Evolutionary conservation across 75 land plant genomes (phyloP), one percentile per base, ranked within the genome.

Genomic region (Larix kaempferi): DNA sequence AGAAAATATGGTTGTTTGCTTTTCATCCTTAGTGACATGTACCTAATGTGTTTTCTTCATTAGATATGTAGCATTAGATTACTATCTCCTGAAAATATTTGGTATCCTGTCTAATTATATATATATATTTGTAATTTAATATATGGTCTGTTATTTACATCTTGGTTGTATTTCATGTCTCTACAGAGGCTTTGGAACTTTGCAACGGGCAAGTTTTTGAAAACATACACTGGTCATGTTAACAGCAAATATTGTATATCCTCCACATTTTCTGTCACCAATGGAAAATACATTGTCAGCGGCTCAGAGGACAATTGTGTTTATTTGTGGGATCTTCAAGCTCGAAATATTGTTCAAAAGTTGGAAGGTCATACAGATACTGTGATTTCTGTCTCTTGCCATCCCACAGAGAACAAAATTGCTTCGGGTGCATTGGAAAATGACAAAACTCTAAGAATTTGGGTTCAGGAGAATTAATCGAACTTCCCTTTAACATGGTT

Each of bases 231-330:
- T 15, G 90, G 90, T 21, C 90, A 87, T 73, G 69, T 61, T 17
- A 89, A 89, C 80, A 78, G 26, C 61, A 84, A 78, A 33, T 89
- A 73, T 39, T 87, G 89, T 79, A 84, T 89, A 25, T 74, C 82
- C 39, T 82, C 90, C 5, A 79, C 91, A 15, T 89, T 90, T 78
- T 90, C 92, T 49, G 83, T 86, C 21, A 90, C 91, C 13, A 88
- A 88, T 79, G 91, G 91, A 55, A 83, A 89, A 76, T 88, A 88
- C 63, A 80, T 90, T 59, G 91, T 90, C 2, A 90, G 92, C 78
- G 92, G 92, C 37, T 90, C 92, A 26, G 92, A 90, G 76, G 92
- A 89, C 21, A 66, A 78, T 57, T 90, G 84, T 57, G 80, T 90
- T 13, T 90, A 89, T 66, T 67, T 90, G 58, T 90, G 92, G 92